Base-by-base conservation (phyloP, 2,329 filamentous ascomycete species). In the Onygena corvina region DNA sequence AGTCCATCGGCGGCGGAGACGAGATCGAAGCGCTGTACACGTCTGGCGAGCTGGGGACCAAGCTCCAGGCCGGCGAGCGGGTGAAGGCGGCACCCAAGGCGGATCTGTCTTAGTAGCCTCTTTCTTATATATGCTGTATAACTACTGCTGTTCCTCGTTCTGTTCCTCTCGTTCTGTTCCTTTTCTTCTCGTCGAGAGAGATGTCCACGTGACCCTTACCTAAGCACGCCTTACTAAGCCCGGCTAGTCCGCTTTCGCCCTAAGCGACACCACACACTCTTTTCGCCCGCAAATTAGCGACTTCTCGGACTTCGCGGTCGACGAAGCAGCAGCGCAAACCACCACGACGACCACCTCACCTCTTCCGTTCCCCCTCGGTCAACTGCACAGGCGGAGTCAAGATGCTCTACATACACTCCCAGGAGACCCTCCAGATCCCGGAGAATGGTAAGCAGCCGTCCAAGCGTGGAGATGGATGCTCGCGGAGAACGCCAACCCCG, bases 351-450 rank as follows among this genome's bases (percentile, higher is more conserved):
- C 44, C 29, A 46, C 16, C 18, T 47, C 33, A 36, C 16, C 16
- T 53, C 38, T 50, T 45, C 48, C 47, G 45, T 60, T 59, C 58
- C 59, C 60, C 64, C 61, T 65, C 66, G 64, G 63, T 65, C 63
- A 52, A 64, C 57, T 57, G 60, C 60, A 62, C 60, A 63, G 61
- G 64, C 61, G 60, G 67, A 67, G 67, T 76, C 84, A 95, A 86
- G 76, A 96, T 96, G 92, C 93, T 86, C 80, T 96, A 95, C 86
- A 94, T 98, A 78, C 88, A 95, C 81, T 94, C 87, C 70, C 80
- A 90, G 77, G 90, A 98, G 83, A 79, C 80, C 76, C 80, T 98
- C 76, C 80, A 83, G 68, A 87, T 98, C 75, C 92, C 93, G 68
- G 87, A 95, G 74, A 86, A 89, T 79, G 88, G 88, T 94, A 83